Evolutionary conservation across 2,329 filamentous ascomycete species (phyloP).

Genomic region (Exophiala sp.): DNA sequence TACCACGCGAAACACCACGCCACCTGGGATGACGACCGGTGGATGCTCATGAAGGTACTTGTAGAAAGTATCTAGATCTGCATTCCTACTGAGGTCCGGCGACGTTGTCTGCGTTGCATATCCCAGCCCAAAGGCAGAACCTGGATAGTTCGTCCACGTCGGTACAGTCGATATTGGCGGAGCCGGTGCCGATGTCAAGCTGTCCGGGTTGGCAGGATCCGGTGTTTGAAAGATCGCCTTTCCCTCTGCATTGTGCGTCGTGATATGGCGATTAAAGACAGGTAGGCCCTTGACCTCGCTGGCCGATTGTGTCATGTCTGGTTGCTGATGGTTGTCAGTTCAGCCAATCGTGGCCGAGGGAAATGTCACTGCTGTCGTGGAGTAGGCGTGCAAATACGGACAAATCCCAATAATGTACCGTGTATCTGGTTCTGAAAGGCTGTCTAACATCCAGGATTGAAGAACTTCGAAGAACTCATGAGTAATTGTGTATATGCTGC

Average conservation of each 20-base stretch:
- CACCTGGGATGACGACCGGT: constrained; percentile 20
- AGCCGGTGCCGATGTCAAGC: constrained; percentile 5
- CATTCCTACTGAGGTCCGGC: constrained; percentile 16
- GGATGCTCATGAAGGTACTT: constrained; percentile 19
- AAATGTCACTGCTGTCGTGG: background rate
- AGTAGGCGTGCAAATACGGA: background rate
- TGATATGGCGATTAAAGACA: constrained; percentile 19
- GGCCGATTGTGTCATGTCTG: constrained; percentile 8
- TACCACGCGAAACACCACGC: constrained; percentile 19
- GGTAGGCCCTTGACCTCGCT: constrained; percentile 29
- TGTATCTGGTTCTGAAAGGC: no score
- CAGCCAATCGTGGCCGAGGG: background rate
- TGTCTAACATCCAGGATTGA: no score
- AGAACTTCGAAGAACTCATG: no score
- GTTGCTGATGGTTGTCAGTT: background rate
- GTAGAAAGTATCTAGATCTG: constrained; percentile 20
- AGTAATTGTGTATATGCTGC: no score
- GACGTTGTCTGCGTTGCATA: constrained; percentile 20
- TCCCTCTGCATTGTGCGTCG: constrained; percentile 18
- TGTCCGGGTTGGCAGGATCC: constrained; percentile 10
- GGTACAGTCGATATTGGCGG: constrained; percentile 13
- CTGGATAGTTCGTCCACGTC: constrained; percentile 14
- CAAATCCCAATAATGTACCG: background rate
- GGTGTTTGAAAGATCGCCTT: constrained; percentile 19
- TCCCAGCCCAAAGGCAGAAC: constrained; percentile 15